phyloP scores from a whole-genome alignment of 495 filamentous ascomycete genomes.

The Aspergillus diversus region DNA sequence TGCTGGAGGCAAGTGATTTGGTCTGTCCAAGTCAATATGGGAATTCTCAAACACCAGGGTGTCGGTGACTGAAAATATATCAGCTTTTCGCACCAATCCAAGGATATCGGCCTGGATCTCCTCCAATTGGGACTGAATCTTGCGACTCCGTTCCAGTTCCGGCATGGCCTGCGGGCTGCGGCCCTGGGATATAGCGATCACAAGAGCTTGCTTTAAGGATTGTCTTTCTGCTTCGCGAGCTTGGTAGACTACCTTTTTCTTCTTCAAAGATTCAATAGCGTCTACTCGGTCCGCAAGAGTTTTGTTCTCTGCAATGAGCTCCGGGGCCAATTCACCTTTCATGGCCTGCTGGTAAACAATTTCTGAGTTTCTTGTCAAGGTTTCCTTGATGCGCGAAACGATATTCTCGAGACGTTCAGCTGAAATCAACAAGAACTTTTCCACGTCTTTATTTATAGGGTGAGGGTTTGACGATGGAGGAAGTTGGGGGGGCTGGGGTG shows the following conservation, averaged over 20 bases:
- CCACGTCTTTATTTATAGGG: conserved; percentile 27
- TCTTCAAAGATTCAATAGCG: conserved; percentile 39
- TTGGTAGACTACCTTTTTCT: conserved; percentile 30
- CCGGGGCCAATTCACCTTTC: conserved; percentile 41
- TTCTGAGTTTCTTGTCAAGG: conserved; percentile 40
- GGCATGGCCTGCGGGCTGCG: conserved; percentile 38
- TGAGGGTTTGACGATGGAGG: conserved; percentile 27
- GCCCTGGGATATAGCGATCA: conserved; percentile 41
- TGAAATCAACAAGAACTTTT: conserved; percentile 36
- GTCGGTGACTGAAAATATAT: conserved; percentile 16
- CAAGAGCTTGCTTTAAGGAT: conserved; percentile 37
- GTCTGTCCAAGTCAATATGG: background rate
- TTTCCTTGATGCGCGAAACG: conserved; percentile 32
- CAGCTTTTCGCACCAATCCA: conserved; percentile 32
- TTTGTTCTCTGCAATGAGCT: conserved; percentile 45
- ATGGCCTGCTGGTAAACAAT: conserved; percentile 46
- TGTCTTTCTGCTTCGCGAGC: conserved; percentile 33
- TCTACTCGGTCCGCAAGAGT: conserved; percentile 37
- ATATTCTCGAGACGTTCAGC: conserved; percentile 25
- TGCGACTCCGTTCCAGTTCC: conserved; percentile 41
- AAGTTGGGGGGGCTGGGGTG: conserved; percentile 20
- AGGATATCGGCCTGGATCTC: conserved; percentile 37
- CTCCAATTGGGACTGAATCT: conserved; percentile 39
- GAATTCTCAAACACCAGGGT: conserved; percentile 17
- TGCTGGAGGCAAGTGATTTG: background rate